These are phyloP conservation scores for Metschnikowia picachoensis DNA, from an alignment of 805 yeast species.

Conservation along the genomic window DNA sequence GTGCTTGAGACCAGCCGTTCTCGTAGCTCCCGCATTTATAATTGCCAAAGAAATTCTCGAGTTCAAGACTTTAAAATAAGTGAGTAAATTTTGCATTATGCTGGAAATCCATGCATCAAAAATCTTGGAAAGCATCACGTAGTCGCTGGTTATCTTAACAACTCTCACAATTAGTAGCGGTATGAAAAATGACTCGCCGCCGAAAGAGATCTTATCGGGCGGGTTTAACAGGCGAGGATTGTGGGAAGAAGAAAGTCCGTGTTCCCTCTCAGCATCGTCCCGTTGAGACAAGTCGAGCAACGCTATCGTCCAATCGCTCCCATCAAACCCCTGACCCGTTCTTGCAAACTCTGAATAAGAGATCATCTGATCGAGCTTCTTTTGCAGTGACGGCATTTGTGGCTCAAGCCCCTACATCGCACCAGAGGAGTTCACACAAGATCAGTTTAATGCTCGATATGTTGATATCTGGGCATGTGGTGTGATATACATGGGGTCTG, in stretches of 20 bases:
- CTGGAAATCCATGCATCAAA: conserved; percentile 44
- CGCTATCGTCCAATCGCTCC: conserved; percentile 23
- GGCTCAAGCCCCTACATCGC: conserved; percentile 91
- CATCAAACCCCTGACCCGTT: conserved; percentile 22
- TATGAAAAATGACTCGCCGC: conserved; percentile 24
- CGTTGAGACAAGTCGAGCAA: conserved; percentile 23
- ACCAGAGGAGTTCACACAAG: conserved; percentile 71
- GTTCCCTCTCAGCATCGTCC: conserved; percentile 8
- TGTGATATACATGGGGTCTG: conserved; percentile 86
- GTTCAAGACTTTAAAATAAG: conserved; percentile 45
- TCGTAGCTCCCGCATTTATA: conserved; percentile 70
- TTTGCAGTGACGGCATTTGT: conserved; percentile 65
- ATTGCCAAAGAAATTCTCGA: conserved; percentile 56
- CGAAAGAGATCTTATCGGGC: not conserved
- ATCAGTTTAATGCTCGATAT: conserved; percentile 74
- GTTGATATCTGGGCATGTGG: conserved; percentile 94
- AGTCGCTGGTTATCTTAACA: conserved; percentile 40
- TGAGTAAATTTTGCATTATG: conserved; percentile 46
- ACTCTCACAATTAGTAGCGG: conserved; percentile 27
- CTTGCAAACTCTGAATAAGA: conserved; percentile 25
- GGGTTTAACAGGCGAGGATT: no score
- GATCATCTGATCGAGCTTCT: conserved; percentile 21
- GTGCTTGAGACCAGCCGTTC: conserved; percentile 69
- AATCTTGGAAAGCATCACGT: conserved; percentile 52
- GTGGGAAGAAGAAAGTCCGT: no score